Percentiles rank a stretch among this genome's conserved stretches.
phyloP scores from a whole-genome alignment of 177 flowering plant genomes.

The Vitis hybrid region DNA sequence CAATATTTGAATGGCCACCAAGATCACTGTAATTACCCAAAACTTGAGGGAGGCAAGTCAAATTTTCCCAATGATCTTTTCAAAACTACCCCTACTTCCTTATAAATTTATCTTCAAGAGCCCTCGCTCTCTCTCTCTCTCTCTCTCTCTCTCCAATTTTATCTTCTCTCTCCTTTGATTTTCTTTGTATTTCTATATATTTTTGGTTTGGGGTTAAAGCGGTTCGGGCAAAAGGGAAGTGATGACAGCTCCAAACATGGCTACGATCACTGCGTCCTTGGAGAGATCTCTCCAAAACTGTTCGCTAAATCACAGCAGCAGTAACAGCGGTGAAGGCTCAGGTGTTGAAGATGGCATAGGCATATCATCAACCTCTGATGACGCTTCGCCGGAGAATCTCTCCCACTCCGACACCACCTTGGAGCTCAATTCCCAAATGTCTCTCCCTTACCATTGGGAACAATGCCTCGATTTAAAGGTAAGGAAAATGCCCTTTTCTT shows the following conservation, averaged over 20 bases:
- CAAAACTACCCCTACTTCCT: neutral
- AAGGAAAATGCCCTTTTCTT: neutral
- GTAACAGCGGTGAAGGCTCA: constrained; percentile 10
- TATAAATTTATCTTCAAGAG: constrained; percentile 2
- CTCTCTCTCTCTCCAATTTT: constrained; percentile 12
- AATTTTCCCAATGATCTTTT: too few species aligned
- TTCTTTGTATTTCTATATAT: too few species aligned
- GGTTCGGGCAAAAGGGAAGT: neutral
- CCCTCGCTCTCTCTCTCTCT: neutral
- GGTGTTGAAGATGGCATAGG: constrained; percentile 4
- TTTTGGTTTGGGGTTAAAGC: neutral
- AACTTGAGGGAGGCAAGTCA: too few species aligned
- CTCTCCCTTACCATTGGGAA: constrained; percentile 89
- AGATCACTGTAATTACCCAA: too few species aligned
- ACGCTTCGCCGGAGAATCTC: constrained; percentile 17
- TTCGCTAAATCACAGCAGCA: constrained; percentile 45
- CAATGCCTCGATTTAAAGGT: constrained; percentile 98
- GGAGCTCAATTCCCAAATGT: constrained; percentile 73
- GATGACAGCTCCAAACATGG: constrained; percentile 65
- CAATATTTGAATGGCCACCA: too few species aligned
- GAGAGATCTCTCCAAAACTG: constrained; percentile 77
- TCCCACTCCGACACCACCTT: constrained; percentile 30
- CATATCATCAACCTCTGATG: constrained; percentile 18
- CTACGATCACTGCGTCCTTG: constrained; percentile 60
- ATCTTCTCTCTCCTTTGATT: constrained; percentile 2